Evolutionary conservation across 148 eudicot genomes (phyloP), one percentile per base, ranked within the genome.

Genomic region (Hydrangea macrophylla): DNA sequence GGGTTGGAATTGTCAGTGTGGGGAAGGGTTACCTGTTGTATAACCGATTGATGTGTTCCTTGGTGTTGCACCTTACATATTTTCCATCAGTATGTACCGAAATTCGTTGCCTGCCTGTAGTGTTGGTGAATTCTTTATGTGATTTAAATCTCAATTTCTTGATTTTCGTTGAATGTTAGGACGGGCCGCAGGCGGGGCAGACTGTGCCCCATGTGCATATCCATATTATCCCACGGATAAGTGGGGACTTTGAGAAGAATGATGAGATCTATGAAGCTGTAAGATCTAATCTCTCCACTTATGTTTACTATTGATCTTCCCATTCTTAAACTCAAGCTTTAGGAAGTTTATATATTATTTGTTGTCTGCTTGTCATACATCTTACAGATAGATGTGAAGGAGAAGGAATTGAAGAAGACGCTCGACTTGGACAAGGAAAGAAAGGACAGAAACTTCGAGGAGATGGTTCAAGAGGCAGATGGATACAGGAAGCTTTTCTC

Each of bases 161-260:
- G 35, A 48, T 61, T 23, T 59, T 65, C 37, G 18, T 33, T 42
- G 58, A 55, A 31, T 50, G 42, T 27, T 70, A 93, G 98, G 98
- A 90, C 74, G 98, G 98, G 24, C 96, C 95, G 7, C 86, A 88
- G 78, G 90, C 98, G 40, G 98, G 96, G 40, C 96, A 93, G 71
- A 80, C 89, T 2, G 98, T 93, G 27, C 82, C 98, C 10, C 98
- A 93, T 79, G 95, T 93, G 65, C 98, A 93, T 67, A 81, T 93
- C 65, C 98, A 93, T 73, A 75, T 93, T 35, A 71, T 93, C 45
- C 98, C 98, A 17, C 81, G 98, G 13, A 88, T 83, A 73, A 68
- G 63, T 24, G 96, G 88, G 2, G 96, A 93, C 72, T 88, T 93
- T 75, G 87, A 86, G 89, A 88, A 85, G 32, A 93, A 90, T 61